A percentile compares a stretch with the other conserved stretches of the same genome.
These are phyloP conservation scores for Citrullus amarus DNA, from an alignment of 306 rosid genomes.

Conservation along the genomic window DNA sequence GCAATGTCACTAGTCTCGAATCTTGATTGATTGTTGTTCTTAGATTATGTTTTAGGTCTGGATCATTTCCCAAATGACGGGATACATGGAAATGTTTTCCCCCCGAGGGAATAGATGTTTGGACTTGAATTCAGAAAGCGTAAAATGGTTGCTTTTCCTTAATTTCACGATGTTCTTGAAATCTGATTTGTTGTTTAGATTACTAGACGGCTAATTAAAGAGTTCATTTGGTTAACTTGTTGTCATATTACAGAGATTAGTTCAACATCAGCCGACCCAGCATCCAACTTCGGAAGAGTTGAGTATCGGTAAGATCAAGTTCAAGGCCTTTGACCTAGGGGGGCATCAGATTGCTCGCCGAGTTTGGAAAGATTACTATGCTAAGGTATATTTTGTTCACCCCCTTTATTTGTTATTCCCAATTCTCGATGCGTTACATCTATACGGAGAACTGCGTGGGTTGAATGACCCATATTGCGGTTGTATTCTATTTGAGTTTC, in stretches of 20 bases:
- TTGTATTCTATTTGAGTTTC: background rate
- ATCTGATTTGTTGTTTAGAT: background rate
- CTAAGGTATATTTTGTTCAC: slow-evolving; percentile 35
- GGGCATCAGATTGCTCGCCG: slow-evolving; percentile 75
- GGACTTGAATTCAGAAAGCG: background rate
- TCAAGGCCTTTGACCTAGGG: slow-evolving; percentile 80
- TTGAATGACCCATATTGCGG: background rate
- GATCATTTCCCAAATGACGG: background rate
- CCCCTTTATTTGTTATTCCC: background rate
- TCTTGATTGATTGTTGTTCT: background rate
- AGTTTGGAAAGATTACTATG: slow-evolving; percentile 84
- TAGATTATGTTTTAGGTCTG: background rate
- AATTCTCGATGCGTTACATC: background rate
- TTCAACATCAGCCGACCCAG: slow-evolving; percentile 79
- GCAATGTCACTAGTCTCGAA: background rate
- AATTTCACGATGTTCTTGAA: background rate
- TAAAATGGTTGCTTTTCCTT: background rate
- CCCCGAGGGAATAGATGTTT: background rate
- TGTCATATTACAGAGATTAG: slow-evolving; percentile 52
- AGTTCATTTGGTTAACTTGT: background rate
- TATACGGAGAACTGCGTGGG: background rate
- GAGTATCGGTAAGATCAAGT: slow-evolving; percentile 79
- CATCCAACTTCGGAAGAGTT: slow-evolving; percentile 76
- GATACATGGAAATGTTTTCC: background rate
- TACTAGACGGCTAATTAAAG: background rate